These are phyloP conservation scores for Theileria luwenshuni DNA, from an alignment of 169 alveolate genomes.

Conservation along the genomic window DNA sequence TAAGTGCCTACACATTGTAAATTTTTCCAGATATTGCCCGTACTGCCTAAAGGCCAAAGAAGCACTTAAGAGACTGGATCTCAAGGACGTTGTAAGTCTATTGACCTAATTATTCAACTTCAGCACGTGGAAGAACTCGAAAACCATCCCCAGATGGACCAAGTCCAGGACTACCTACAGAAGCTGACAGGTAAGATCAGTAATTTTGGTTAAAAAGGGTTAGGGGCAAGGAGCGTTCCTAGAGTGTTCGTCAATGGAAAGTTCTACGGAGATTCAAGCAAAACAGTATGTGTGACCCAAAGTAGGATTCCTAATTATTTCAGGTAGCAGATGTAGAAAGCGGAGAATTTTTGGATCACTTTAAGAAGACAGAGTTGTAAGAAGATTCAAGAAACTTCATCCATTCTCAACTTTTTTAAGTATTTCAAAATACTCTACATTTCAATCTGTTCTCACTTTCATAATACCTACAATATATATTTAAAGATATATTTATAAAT, in stretches of 20 bases:
- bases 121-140: slow-evolving; percentile 59
- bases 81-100: slow-evolving; percentile 41
- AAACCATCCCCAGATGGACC: slow-evolving; percentile 26
- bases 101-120: neutral
- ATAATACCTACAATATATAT: no score
- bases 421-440: no score
- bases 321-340: slow-evolving; percentile 16
- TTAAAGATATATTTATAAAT: no score
- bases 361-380: slow-evolving; percentile 11
- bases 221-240: slow-evolving; percentile 69
- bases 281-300: slow-evolving; percentile 15
- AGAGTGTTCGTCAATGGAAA: slow-evolving; percentile 62
- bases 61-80: slow-evolving; percentile 27
- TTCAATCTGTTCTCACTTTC: no score
- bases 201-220: neutral
- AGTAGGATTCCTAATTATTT: neutral
- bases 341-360: slow-evolving; percentile 4
- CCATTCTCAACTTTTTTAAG: no score
- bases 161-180: slow-evolving; percentile 54
- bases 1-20: neutral
- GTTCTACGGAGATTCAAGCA: slow-evolving; percentile 66
- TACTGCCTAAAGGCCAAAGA: slow-evolving; percentile 62
- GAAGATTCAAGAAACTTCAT: no score
- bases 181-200: slow-evolving; percentile 43
- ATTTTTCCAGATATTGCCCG: slow-evolving; percentile 53